Evolutionary conservation across 2,329 filamentous ascomycete genomes (phyloP), one percentile per base, ranked within the genome.

Genomic region (Cladosporium cucumerinum): DNA sequence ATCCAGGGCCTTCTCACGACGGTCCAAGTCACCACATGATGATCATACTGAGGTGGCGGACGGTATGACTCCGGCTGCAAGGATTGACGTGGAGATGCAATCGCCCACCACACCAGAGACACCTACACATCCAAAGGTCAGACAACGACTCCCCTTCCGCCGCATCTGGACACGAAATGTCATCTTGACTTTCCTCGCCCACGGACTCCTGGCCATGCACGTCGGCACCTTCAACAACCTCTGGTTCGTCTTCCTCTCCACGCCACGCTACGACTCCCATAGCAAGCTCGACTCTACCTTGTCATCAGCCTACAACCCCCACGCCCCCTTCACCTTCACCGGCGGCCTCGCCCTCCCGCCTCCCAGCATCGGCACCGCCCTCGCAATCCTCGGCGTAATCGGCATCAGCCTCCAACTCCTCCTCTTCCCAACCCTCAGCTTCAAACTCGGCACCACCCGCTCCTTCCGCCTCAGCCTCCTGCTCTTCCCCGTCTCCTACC

Each of bases 241-340:
- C 34, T 83, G 80, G 79, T 82, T 81, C 68, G 78, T 82, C 61
- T 82, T 81, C 69, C 78, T 83, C 34, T 82, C 80, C 2, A 78
- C 80, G 4, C 79, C 80, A 2, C 77, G 80, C 46, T 82, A 76
- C 68, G 26, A 66, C 23, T 39, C 57, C 49, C 49, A 55, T 25
- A 32, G 59, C 71, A 74, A 51, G 65, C 75, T 52, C 30, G 77
- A 69, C 28, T 72, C 81, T 4, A 76, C 75, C 0, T 70, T 82
- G 5, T 78, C 81, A 5, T 69, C 74, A 6, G 21, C 73, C 66
- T 75, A 76, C 62, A 69, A 70, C 6, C 80, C 79, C 1, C 74
- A 77, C 30, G 75, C 74, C 0, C 75, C 80, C 0, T 71, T 82
- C 70, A 75, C 75, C 64, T 83, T 82, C 71, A 83, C 81, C 3